Evolutionary conservation across 139 green algal species (phyloP).

Genomic region (Chlamydomonas schloesseri): DNA sequence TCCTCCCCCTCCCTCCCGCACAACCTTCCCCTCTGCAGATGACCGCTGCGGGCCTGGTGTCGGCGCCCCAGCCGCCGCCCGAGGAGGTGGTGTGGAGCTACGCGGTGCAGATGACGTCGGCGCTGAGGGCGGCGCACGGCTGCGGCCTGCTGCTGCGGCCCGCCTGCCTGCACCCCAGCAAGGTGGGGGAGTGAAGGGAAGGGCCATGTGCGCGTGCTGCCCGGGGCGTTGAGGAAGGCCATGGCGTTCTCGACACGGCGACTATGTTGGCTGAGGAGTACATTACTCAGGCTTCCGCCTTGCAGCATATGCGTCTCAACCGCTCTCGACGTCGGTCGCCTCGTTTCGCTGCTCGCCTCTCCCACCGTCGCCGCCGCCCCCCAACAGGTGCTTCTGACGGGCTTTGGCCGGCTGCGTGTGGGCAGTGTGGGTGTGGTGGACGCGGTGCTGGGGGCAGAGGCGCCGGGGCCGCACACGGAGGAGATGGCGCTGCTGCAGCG

Average conservation of each 20-base stretch:
- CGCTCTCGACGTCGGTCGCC: no score
- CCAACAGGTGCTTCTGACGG: slow-evolving; percentile 78
- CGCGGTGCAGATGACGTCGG: slow-evolving; percentile 66
- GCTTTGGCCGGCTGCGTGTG: slow-evolving; percentile 71
- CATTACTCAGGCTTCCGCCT: no score
- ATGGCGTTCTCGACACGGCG: no score
- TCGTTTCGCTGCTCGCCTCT: no score
- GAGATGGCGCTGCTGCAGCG: slow-evolving; percentile 40
- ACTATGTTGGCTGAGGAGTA: no score
- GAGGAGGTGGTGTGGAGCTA: slow-evolving; percentile 93
- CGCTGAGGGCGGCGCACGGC: slow-evolving; percentile 78
- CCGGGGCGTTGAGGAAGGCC: no score
- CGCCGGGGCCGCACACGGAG: slow-evolving; percentile 21
- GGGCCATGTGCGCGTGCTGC: no score
- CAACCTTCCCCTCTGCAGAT: slow-evolving; percentile 22
- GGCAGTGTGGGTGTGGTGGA: slow-evolving; percentile 79
- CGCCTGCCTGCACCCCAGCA: slow-evolving; percentile 76
- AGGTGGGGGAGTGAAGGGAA: slow-evolving; percentile 60
- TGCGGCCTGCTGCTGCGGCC: slow-evolving; percentile 72
- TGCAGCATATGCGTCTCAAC: no score
- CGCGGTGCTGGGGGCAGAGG: slow-evolving; percentile 63
- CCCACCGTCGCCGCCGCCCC: no score
- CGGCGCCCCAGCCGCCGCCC: slow-evolving; percentile 51
- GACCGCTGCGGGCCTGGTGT: slow-evolving; percentile 30
- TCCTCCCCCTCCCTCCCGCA: no score